Percentiles rank a stretch among this genome's conserved stretches.
Conservation (phyloP, 2,329 filamentous ascomycete genomes). For the Neospermospora avenae region DNA sequence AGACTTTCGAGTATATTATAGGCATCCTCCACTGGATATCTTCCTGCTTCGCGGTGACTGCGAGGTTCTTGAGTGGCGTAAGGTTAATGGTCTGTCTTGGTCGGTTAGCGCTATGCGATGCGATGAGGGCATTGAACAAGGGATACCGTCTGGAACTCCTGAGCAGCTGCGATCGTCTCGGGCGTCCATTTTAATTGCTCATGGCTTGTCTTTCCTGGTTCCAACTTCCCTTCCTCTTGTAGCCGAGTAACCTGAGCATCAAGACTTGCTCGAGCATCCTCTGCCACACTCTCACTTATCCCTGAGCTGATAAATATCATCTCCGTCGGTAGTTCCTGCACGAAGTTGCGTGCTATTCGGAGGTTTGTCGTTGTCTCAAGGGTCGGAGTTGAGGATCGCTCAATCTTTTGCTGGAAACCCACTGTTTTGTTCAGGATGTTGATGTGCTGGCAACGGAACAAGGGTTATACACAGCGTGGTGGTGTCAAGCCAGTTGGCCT, state of each 20-base stretch:
- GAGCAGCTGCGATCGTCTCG: not conserved
- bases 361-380: not conserved
- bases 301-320: constrained; percentile 2
- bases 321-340: not conserved
- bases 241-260: not conserved
- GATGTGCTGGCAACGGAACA: not conserved
- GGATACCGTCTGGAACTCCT: not conserved
- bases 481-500: not conserved
- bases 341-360: not conserved
- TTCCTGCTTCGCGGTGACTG: not conserved
- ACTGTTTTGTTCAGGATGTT: not conserved
- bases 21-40: constrained; percentile 1
- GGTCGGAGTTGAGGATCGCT: not conserved
- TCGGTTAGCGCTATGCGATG: not conserved
- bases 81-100: constrained; percentile 1
- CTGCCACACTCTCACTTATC: not conserved
- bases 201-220: not conserved
- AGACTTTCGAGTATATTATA: constrained; percentile 18
- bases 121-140: not conserved
- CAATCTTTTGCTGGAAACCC: not conserved
- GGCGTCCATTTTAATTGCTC: constrained; percentile 4
- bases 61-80: not conserved
- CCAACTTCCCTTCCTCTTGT: not conserved
- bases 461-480: not conserved
- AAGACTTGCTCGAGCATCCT: constrained; percentile 6